These are phyloP conservation scores for Mycena pura DNA, from an alignment of 768 basidiomycete genomes.

Conservation along the genomic window DNA sequence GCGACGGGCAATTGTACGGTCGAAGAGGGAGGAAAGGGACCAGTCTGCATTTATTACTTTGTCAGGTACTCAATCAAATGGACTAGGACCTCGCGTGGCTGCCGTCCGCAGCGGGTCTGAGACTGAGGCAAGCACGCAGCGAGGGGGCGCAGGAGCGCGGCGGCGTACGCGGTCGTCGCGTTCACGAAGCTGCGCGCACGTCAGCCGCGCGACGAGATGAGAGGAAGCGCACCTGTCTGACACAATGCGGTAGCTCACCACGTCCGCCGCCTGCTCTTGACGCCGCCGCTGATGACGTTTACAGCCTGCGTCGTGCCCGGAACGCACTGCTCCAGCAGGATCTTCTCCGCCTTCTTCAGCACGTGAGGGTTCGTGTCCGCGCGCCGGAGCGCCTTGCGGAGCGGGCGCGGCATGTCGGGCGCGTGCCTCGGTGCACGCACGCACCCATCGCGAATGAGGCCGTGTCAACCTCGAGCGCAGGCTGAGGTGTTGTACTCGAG, in stretches of 20 bases:
- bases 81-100: too few relatives aligned
- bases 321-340: constrained; percentile 34
- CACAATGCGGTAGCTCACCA: constrained; percentile 58
- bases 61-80: too few relatives aligned
- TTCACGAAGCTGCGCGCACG: too few relatives aligned
- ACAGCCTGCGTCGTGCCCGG: constrained; percentile 62
- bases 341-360: constrained; percentile 46
- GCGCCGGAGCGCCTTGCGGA: constrained; percentile 37
- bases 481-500: constrained; percentile 54
- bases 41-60: neutral
- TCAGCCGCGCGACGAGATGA: neutral
- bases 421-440: constrained; percentile 58
- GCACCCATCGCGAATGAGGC: constrained; percentile 38
- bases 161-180: constrained; percentile 36
- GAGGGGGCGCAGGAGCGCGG: constrained; percentile 35
- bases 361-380: constrained; percentile 42
- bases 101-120: too few relatives aligned
- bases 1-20: neutral
- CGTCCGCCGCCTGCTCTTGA: constrained; percentile 45
- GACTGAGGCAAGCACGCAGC: constrained; percentile 41
- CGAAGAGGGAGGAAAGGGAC: neutral
- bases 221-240: constrained; percentile 40
- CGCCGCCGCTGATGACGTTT: constrained; percentile 49
- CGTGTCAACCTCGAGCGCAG: constrained; percentile 40
- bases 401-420: constrained; percentile 47